Base-by-base conservation (phyloP, 805 yeast species). In the Candida verbasci region DNA sequence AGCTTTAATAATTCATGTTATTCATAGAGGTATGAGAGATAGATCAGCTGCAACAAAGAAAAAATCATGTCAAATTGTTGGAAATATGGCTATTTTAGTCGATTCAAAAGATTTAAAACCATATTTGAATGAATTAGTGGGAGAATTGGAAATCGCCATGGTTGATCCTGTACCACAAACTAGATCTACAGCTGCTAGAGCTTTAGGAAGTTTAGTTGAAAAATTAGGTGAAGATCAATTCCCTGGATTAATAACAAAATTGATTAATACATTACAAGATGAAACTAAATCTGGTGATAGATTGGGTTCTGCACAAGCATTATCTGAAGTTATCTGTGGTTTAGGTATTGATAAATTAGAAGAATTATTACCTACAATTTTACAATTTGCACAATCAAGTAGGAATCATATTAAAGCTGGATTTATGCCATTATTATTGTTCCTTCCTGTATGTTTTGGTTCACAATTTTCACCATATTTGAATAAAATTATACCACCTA, bases 131-230 rank as follows among this genome's bases (percentile, higher is more conserved):
- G 76, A 79, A 29, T 70, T 93, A 48, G 82, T 91, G 29, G 71
- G 78, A 9, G 96, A 88, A 49, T 74, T 93, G 42, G 95, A 93
- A 58, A 70, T 76, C 29, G 95, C 97, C 5, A 91, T 93, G 95
- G 96, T 94, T 34, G 99, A 93, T 50, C 98, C 98, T 1, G 98
- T 93, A 35, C 96, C 97, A 22, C 86, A 80, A 28, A 93, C 99
- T 0, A 79, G 97, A 57, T 94, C 97, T 1, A 93, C 96, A 15
- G 97, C 97, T 17, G 89, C 97, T 15, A 80, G 97, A 62, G 98
- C 98, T 0, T 66, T 93, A 35, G 99, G 99, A 48, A 87, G 97
- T 0, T 70, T 93, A 44, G 96, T 94, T 32, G 97, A 93, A 58
- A 91, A 89, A 56, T 70, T 93, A 27, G 99, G 99, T 38, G 99